A percentile compares a stretch with the other conserved stretches of the same genome.
Conservation (phyloP, 202 grass and related monocot species). For the Panicum virgatum region DNA sequence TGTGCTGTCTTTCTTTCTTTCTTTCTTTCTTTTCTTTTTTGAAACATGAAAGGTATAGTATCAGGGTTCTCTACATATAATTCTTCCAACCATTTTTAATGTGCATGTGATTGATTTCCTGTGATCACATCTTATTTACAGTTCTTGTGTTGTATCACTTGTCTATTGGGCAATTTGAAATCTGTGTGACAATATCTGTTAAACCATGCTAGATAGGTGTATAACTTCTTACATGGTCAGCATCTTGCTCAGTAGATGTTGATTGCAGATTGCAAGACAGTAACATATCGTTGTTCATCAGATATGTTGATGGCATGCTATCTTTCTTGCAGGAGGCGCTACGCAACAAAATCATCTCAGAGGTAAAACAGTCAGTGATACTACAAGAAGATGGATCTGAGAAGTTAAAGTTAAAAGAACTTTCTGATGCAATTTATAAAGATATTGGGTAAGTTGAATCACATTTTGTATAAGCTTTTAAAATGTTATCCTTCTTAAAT, state of each 20-base stretch:
- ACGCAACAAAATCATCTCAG: slow-evolving; percentile 62
- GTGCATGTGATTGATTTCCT: slow-evolving; percentile 11
- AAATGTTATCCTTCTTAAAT: not conserved
- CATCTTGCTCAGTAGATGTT: not conserved
- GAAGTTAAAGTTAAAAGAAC: slow-evolving; percentile 78
- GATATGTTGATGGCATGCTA: slow-evolving; percentile 34
- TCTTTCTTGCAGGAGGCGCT: slow-evolving; percentile 62
- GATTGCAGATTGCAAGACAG: not conserved
- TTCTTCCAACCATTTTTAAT: not conserved
- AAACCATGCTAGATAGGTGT: slow-evolving; percentile 17
- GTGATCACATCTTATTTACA: not conserved
- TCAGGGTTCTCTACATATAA: not conserved
- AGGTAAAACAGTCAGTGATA: slow-evolving; percentile 81
- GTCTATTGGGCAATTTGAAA: not conserved
- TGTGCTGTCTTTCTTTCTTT: not conserved
- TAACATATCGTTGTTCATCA: not conserved
- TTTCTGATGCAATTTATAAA: slow-evolving; percentile 91
- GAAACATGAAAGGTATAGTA: not conserved
- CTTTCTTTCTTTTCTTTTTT: not conserved
- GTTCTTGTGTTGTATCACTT: not conserved
- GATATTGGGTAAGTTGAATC: slow-evolving; percentile 65
- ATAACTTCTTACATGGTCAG: not conserved
- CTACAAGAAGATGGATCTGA: slow-evolving; percentile 81
- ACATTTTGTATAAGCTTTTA: slow-evolving; percentile 17
- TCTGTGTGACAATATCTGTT: not conserved